Base-by-base conservation (phyloP, 257 asterid species). In the Nicotiana knightiana region DNA sequence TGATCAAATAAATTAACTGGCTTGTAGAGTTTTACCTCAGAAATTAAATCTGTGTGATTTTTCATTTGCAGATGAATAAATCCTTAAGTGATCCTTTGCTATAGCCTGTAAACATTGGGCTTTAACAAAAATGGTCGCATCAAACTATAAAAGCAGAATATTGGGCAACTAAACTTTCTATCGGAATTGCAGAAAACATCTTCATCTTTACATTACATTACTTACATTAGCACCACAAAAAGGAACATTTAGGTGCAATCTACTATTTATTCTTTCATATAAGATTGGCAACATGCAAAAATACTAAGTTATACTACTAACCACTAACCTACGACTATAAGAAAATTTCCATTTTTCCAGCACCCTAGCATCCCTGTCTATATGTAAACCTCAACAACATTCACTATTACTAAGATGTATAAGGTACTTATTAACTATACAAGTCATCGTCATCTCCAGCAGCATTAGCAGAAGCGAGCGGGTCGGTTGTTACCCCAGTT, bases 381-480 rank as follows among this genome's bases (percentile, higher is more conserved):
- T 63, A 12, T 12, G 33, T 21, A 61, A 62, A 24, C 17, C 35
- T 30, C 43, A 28, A 64, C 70, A 6, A 64, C 43, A 64, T 5
- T 30, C 43, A 64, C 37, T 62, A n/a, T 18, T 63, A 13, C 15
- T 30, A 65, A 6, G 71, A 13, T 32, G 62, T 7, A 4, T n/a
- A 73, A 7, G 43, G 17, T 75, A 75, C 46, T 51, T 75, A 8
- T 75, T 82, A 83, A 76, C 85, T 83, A 32, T 83, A 83, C 66
- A 83, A 58, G 53, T 83, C 85, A 1, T 77, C 85, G 5, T 77
- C 82, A 13, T 83, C 93, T 3, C 90, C 89, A n/a, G 77, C 82
- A 66, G 84, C 83, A 1, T 83, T 87, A 43, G 81, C 82, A 10
- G 93, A 39, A 28, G 92, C 90, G 51, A 92, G 90, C 9, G 97